phyloP scores from a whole-genome alignment of 73 alveolate species.

The Durusdinium trenchii region DNA sequence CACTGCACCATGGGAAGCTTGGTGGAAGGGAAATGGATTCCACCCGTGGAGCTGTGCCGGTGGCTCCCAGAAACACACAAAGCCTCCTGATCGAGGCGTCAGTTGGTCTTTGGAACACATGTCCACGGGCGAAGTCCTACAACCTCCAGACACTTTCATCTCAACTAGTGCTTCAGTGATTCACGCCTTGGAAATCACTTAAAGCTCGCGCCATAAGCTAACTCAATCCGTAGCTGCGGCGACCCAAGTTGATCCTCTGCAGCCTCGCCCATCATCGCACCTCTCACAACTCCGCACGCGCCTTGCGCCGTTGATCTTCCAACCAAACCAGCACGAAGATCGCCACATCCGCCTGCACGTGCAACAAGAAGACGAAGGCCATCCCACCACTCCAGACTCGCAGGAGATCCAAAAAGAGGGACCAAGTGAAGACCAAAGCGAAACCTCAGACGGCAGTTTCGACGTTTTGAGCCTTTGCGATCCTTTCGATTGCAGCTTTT shows the following conservation, averaged over 20 bases:
- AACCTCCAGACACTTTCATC: not conserved
- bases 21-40: too few relatives aligned
- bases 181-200: not conserved
- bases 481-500: too few relatives aligned
- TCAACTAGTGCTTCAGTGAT: not conserved
- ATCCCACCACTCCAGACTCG: conserved; percentile 89
- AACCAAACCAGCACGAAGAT: conserved; percentile 45
- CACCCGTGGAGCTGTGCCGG: too few relatives aligned
- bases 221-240: not conserved
- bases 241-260: not conserved
- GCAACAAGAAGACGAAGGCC: conserved; percentile 61
- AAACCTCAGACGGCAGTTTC: too few relatives aligned
- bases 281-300: not conserved
- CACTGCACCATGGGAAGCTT: too few relatives aligned
- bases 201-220: not conserved
- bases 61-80: too few relatives aligned
- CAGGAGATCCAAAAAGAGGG: conserved; percentile 47
- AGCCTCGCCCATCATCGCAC: not conserved
- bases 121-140: not conserved
- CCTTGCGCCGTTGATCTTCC: conserved; percentile 24
- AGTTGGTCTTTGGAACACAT: too few relatives aligned
- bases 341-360: conserved; percentile 85
- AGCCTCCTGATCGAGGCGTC: too few relatives aligned
- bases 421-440: conserved; percentile 59
- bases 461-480: too few relatives aligned